A percentile compares a stretch with the other conserved stretches of the same genome.
Conservation (phyloP, 805 yeast species). For the Ogataea salicorniae region DNA sequence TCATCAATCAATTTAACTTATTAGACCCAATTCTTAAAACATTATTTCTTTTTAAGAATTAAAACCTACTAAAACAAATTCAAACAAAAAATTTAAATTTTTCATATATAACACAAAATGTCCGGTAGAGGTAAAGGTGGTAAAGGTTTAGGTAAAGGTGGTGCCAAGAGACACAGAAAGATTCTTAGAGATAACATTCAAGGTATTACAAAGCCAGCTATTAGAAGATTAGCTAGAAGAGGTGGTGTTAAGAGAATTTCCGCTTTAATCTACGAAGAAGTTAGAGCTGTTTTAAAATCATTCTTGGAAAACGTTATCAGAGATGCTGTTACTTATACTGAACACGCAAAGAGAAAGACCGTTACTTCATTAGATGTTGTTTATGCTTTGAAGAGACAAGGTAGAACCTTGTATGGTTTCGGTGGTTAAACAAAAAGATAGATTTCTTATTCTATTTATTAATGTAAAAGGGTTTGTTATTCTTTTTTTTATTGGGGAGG, state of each 20-base stretch:
- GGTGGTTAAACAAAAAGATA: conserved; percentile 76
- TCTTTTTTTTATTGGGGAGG: neutral
- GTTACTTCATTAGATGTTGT: conserved; percentile 98
- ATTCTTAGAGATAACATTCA: conserved; percentile 98
- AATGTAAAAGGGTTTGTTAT: neutral
- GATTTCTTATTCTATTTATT: neutral
- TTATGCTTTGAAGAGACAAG: conserved; percentile 99
- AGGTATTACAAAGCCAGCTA: conserved; percentile 99
- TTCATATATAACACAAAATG: conserved; percentile 44
- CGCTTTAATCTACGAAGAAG: conserved; percentile 97
- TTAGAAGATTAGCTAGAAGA: conserved; percentile 99
- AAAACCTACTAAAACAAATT: neutral
- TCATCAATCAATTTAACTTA: neutral
- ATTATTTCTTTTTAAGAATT: neutral
- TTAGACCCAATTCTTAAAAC: neutral
- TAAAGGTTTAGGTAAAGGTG: conserved; percentile 99
- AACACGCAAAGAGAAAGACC: conserved; percentile 99
- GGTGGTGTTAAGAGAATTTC: conserved; percentile 99
- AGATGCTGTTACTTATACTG: conserved; percentile 99
- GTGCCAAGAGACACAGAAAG: conserved; percentile 99
- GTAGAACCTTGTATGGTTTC: conserved; percentile 99
- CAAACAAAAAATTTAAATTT: neutral
- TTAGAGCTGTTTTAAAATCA: conserved; percentile 92
- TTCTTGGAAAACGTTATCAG: conserved; percentile 96
- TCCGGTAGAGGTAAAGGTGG: conserved; percentile 99